Base-by-base conservation (phyloP, 179 eudicot genomes). In the Patellifolia procumbens region DNA sequence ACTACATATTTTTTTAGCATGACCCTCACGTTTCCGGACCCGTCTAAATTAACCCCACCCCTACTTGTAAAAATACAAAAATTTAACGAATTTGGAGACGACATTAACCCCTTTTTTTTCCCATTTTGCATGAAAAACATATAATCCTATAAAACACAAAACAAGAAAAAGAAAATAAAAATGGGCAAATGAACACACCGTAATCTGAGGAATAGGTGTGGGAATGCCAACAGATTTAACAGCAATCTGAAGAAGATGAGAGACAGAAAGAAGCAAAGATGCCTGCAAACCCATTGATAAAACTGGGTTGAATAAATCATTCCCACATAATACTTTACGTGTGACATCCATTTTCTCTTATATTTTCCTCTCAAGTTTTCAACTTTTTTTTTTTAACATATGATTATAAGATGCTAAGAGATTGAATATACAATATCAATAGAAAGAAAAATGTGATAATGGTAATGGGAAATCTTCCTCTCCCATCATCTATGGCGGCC, bases 191-290 rank as follows among this genome's bases (percentile, higher is more conserved):
- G 46, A 72, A 88, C 92, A 74, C 85, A 91, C 96, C 73, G 88
- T 87, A 69, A 91, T 83, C 55, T 91, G 96, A 73, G 96, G 90
- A 66, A 89, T 45, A 65, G 93, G 91, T 4, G 88, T 82, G 35
- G 96, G 96, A 51, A 85, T 86, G 64, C 94, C 92, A 45, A 84
- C 60, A 31, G 91, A 87, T 78, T 89, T 91, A 64, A 86, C 83
- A 59, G 75, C 86, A 81, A 91, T 82, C 70, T 89, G 95, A 79
- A 87, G 84, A 53, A 82, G 76, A 74, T 91, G 95, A 26, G 92
- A 89, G 20, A 91, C 71, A 0, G 90, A 89, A 45, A 91, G 84
- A 60, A 89, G 85, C 79, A 86, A 73, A 19, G 95, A 78, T 26
- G 89, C 89, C 24, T 91, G 95, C 51, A 86, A 61, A 7, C 92